Evolutionary conservation across 1,139 yeast species (phyloP), one percentile per base, ranked within the genome.

Genomic region (Lodderomyces metapsilosis): DNA sequence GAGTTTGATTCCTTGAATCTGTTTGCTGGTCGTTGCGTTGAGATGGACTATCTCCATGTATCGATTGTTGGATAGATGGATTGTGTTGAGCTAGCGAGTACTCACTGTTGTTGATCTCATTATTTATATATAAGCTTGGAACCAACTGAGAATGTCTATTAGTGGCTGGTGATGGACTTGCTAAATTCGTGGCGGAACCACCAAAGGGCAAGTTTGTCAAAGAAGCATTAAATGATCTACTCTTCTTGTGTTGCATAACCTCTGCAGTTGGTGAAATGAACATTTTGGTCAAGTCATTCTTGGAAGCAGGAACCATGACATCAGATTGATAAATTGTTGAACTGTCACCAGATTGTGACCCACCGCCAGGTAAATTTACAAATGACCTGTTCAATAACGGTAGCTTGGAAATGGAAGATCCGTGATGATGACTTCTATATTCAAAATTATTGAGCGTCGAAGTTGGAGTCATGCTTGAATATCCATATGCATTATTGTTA

Each of bases 181-280:
- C 45, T 52, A 61, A 51, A 42, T 63, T 68, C 20, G 62, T 43
- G 11, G 57, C 54, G 9, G 67, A 59, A 3, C 58, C 64, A 15
- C 56, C 62, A 27, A 58, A 38, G 10, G 66, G 57, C 36, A 62
- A 49, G 44, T 57, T 60, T 16, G 45, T 38, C 24, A 45, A 39
- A 11, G 64, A 42, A 12, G 60, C 59, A 25, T 52, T 58, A 37
- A 43, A 45, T 1, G 72, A 59, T 41, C 58, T 61, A 35, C 48
- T 56, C 34, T 71, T 54, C 51, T 65, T 67, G 46, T 67, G 74
- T 46, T 70, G 71, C 80, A 82, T 77, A 31, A 83, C 84, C 55
- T 84, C 89, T 15, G 84, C 85, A 2, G 94, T 86, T 28, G 95
- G 95, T 5, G 92, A 84, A 43, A 86, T 78, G 58, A 82, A 86